Evolutionary conservation across 1,284 basidiomycete genomes (phyloP), one percentile per base, ranked within the genome.

Genomic region (Cutaneotrichosporon arboriforme): DNA sequence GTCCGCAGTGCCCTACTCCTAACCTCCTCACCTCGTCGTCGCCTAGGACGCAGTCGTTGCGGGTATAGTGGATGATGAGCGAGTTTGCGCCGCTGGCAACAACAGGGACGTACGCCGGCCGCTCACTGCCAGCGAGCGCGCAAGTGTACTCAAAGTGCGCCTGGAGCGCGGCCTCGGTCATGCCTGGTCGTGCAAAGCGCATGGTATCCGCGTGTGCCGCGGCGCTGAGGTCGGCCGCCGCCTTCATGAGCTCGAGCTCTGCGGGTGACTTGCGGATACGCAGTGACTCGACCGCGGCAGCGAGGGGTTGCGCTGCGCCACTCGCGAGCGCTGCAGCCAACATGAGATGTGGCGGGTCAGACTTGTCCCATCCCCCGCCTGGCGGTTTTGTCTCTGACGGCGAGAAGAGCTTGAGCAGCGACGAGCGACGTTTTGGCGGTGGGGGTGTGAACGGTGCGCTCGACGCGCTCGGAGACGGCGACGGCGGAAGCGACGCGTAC

Each of bases 91-190:
- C 92, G 2, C 88, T 90, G 5, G 90, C 92, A 33, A 94, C 88
- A 4, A 97, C 92, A 15, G 93, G 93, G 1, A 97, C 91, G 68
- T 97, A 97, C 12, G 92, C 92, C 42, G 84, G 82, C 39, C 92
- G 80, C 68, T 90, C 85, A 18, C 88, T 81, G 14, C 91, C 91
- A n/a, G 77, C 76, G 42, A 88, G 76, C 4, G 83, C 80, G 68
- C 89, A 92, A 0, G 86, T 61, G 66, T 93, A 94, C 72, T 93
- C 87, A 66, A 97, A 96, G 67, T 90, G 86, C 9, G 90, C 87
- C 0, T 85, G 88, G 4, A 94, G 75, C 22, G 81, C 78, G 39
- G 82, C 79, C 70, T 97, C 92, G 2, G 84, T 83, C 53, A 84
- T 72, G 2, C 85, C 87, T 4, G 84, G 81, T 44, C 79, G 71